Evolutionary conservation across 1,139 yeast species (phyloP).

Genomic region (Zygosaccharomyces sapae): DNA sequence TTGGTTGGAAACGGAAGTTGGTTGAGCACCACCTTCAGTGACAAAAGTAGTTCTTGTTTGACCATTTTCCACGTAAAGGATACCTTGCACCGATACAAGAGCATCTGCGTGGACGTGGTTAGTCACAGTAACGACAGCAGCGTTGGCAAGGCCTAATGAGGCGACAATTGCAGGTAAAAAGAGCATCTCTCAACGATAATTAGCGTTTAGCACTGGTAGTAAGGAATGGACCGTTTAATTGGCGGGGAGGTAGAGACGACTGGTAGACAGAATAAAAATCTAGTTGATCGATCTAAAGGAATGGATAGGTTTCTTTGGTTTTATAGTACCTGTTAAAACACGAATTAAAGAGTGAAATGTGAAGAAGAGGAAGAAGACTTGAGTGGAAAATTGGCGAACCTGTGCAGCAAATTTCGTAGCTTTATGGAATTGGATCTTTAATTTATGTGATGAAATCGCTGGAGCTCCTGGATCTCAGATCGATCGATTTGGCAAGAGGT

Average conservation of each 20-base stretch:
- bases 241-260: neutral
- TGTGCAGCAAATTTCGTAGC: neutral
- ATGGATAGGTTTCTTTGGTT: neutral
- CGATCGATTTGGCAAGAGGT: neutral
- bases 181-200: neutral
- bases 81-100: conserved; percentile 31
- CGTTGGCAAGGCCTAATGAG: conserved; percentile 35
- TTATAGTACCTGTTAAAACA: neutral
- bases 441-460: neutral
- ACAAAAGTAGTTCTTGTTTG: conserved; percentile 32
- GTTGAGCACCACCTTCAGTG: conserved; percentile 21
- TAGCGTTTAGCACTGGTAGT: neutral
- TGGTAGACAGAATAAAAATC: neutral
- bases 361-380: neutral
- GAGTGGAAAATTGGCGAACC: no score
- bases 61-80: conserved; percentile 29
- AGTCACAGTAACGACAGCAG: conserved; percentile 38
- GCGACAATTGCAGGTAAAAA: conserved; percentile 4
- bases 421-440: neutral
- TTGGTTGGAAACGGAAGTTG: conserved; percentile 15
- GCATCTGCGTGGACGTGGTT: conserved; percentile 28
- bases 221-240: neutral
- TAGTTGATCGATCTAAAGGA: neutral
- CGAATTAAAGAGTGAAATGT: neutral
- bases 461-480: neutral